A percentile compares a stretch with the other conserved stretches of the same genome.
These are phyloP conservation scores for Globomyces pollinis-pini DNA, from an alignment of 192 early-diverging fungal genomes.

Conservation along the genomic window DNA sequence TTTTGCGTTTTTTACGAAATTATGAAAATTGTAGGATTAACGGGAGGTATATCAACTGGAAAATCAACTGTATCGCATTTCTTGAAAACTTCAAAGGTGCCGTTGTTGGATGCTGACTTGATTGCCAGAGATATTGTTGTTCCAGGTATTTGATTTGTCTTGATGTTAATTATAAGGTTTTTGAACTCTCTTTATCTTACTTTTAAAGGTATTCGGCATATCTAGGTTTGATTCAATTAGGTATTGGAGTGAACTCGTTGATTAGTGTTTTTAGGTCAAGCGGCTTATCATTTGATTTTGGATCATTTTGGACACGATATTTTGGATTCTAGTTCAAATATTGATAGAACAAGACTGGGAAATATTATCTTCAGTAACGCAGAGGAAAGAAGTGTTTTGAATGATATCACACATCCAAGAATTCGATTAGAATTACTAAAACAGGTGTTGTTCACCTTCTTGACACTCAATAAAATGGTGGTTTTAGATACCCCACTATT, in stretches of 20 bases:
- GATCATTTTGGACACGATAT: conserved; percentile 62
- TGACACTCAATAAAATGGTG: conserved; percentile 58
- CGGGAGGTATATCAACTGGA: conserved; percentile 87
- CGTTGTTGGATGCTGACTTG: conserved; percentile 86
- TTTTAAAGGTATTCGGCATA: conserved; percentile 16
- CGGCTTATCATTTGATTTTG: conserved; percentile 67
- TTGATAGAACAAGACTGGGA: conserved; percentile 63
- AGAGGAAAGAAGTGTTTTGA: conserved; percentile 62
- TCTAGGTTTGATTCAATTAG: conserved; percentile 30
- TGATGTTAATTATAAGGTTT: no score
- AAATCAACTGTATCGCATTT: conserved; percentile 80
- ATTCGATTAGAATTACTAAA: conserved; percentile 76
- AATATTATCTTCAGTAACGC: conserved; percentile 70
- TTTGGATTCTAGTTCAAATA: conserved; percentile 12
- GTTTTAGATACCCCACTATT: conserved; percentile 92
- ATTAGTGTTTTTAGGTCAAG: no score
- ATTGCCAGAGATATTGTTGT: conserved; percentile 82
- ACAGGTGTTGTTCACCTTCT: conserved; percentile 57
- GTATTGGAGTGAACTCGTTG: no score
- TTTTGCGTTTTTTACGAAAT: background rate
- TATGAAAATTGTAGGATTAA: conserved; percentile 92
- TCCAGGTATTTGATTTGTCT: no score
- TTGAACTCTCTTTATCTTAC: no score
- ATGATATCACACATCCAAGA: conserved; percentile 79
- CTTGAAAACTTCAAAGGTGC: conserved; percentile 39